A percentile compares a stretch with the other conserved stretches of the same genome.
Evolutionary conservation across 805 yeast species (phyloP).

Genomic region (Isabelozyma rhagii): DNA sequence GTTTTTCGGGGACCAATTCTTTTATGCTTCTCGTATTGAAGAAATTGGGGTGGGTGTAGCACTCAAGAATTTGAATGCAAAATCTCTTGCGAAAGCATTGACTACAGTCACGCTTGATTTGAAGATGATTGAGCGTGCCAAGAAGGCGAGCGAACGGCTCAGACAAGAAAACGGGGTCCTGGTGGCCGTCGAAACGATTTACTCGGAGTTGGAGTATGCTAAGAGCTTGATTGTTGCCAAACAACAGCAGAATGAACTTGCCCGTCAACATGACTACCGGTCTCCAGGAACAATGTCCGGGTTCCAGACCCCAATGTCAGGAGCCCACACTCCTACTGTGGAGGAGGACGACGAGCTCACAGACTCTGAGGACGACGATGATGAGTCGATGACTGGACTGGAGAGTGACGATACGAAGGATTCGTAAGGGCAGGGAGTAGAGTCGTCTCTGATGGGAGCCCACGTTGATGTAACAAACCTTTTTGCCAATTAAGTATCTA

Average conservation of each 20-base stretch:
- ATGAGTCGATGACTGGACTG: conserved; percentile 3
- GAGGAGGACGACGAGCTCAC: conserved; percentile 14
- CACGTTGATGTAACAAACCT: too few relatives aligned
- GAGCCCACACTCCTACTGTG: conserved; percentile 23
- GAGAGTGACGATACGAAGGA: background rate
- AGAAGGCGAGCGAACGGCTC: conserved; percentile 58
- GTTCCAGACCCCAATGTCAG: conserved; percentile 9
- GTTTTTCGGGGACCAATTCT: conserved; percentile 94
- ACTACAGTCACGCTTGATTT: conserved; percentile 63
- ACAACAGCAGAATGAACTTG: conserved; percentile 29
- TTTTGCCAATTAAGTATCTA: too few relatives aligned
- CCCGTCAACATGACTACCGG: conserved; percentile 13
- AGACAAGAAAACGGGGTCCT: conserved; percentile 76
- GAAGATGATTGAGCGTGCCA: conserved; percentile 67
- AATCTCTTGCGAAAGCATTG: conserved; percentile 64
- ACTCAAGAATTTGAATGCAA: conserved; percentile 63
- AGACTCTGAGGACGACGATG: conserved; percentile 9
- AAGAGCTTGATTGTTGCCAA: conserved; percentile 51
- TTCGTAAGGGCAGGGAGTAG: background rate
- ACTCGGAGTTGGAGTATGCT: conserved; percentile 76
- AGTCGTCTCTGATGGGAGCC: too few relatives aligned
- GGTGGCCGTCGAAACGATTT: conserved; percentile 74
- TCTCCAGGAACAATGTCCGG: too few relatives aligned
- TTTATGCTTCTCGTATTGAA: conserved; percentile 82
- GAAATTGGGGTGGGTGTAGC: conserved; percentile 84